A percentile compares a stretch with the other conserved stretches of the same genome.
Evolutionary conservation across 2,329 filamentous ascomycete species (phyloP).

Genomic region (Neoascochyta sp.): DNA sequence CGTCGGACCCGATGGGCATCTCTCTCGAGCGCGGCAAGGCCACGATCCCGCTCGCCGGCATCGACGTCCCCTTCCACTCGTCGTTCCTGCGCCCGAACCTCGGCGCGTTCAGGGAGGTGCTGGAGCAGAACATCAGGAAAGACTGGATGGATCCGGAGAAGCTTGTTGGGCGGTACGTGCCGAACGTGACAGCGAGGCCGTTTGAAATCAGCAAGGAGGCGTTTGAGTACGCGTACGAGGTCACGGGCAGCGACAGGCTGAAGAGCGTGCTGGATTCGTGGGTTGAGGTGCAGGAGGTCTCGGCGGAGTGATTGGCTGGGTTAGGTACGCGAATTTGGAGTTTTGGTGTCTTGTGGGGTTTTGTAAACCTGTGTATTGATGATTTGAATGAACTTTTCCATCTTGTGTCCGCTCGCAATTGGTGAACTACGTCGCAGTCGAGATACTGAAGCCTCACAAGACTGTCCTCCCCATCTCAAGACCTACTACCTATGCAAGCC

Average conservation of each 20-base stretch:
- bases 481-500: too few relatives aligned
- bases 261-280: constrained; percentile 8
- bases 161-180: constrained; percentile 14
- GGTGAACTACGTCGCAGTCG: too few relatives aligned
- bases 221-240: constrained; percentile 12
- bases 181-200: constrained; percentile 17
- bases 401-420: too few relatives aligned
- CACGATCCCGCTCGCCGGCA: constrained; percentile 30
- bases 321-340: too few relatives aligned
- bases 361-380: too few relatives aligned
- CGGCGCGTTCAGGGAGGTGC: constrained; percentile 14
- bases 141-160: constrained; percentile 11
- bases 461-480: too few relatives aligned
- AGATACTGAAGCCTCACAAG: too few relatives aligned
- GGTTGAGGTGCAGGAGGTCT: constrained; percentile 4
- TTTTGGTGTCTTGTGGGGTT: too few relatives aligned
- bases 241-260: constrained; percentile 12
- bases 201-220: constrained; percentile 14
- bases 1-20: not conserved
- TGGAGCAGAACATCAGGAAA: constrained; percentile 14
- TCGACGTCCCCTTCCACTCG: constrained; percentile 36
- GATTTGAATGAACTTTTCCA: too few relatives aligned
- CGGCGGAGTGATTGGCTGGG: too few relatives aligned
- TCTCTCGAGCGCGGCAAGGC: constrained; percentile 18
- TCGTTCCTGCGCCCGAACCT: constrained; percentile 19